Conservation (phyloP, 2,329 filamentous ascomycete species). For the Aspergillus pseudotamarii region DNA sequence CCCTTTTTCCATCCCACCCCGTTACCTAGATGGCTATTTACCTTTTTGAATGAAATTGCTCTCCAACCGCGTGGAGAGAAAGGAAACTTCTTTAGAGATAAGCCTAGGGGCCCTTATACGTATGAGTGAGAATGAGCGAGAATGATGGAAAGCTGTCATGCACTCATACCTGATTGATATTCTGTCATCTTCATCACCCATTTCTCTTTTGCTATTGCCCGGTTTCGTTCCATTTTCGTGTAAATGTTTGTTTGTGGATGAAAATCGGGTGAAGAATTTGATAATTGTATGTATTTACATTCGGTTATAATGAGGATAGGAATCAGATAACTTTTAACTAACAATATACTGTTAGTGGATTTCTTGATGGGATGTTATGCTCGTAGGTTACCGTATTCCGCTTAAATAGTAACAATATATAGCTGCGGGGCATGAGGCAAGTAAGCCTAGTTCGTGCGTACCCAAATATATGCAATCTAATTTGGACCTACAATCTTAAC, state of each 20-base stretch:
- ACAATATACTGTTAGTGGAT: too few relatives aligned
- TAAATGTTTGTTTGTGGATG: constrained; percentile 8
- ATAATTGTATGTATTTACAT: neutral
- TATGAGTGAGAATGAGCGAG: neutral
- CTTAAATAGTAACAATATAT: too few relatives aligned
- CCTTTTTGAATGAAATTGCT: constrained; percentile 4
- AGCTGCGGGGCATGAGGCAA: too few relatives aligned
- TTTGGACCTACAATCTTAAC: neutral
- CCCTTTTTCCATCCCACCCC: neutral
- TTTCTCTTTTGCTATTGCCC: neutral
- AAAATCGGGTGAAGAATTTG: neutral
- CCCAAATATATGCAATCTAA: neutral
- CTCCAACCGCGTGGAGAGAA: neutral
- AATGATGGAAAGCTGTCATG: neutral
- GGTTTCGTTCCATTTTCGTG: constrained; percentile 1
- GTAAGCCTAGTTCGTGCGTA: too few relatives aligned
- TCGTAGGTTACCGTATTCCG: too few relatives aligned
- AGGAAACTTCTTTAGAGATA: neutral
- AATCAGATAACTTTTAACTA: neutral
- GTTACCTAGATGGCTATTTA: constrained; percentile 5
- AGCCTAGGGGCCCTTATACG: constrained; percentile 1
- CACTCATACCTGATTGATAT: neutral
- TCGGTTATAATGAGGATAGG: neutral
- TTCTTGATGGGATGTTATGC: too few relatives aligned
- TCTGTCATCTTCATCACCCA: neutral